phyloP scores from a whole-genome alignment of 768 basidiomycete genomes.

The Scleroderma citrinum region DNA sequence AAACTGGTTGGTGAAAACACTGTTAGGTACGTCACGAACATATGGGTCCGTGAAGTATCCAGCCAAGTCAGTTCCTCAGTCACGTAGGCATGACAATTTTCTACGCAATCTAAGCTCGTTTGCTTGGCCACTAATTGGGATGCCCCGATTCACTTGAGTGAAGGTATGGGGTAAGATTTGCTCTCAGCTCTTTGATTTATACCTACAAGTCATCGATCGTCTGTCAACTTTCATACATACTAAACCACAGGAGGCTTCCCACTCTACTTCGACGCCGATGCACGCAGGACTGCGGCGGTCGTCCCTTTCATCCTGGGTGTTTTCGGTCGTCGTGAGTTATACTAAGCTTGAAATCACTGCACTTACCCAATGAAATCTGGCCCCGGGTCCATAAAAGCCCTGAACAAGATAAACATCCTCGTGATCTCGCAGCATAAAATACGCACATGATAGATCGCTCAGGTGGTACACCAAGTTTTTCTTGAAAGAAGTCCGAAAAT shows the following conservation, averaged over 20 bases:
- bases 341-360: no score
- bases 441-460: conserved; percentile 58
- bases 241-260: not conserved
- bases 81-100: no score
- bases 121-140: no score
- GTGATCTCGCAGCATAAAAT: not conserved
- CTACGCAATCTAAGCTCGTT: no score
- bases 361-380: conserved; percentile 20
- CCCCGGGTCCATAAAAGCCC: conserved; percentile 24
- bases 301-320: conserved; percentile 11
- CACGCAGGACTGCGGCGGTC: conserved; percentile 1
- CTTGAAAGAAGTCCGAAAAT: conserved; percentile 49
- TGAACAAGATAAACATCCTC: not conserved
- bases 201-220: no score
- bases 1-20: no score
- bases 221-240: not conserved
- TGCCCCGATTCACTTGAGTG: no score
- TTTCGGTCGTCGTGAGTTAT: not conserved
- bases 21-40: no score
- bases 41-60: no score
- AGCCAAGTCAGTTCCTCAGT: no score
- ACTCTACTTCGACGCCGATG: not conserved
- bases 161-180: no score
- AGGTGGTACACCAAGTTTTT: conserved; percentile 43
- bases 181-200: no score